Evolutionary conservation across 768 basidiomycete species (phyloP).

Genomic region (Pisolithus tinctorius): DNA sequence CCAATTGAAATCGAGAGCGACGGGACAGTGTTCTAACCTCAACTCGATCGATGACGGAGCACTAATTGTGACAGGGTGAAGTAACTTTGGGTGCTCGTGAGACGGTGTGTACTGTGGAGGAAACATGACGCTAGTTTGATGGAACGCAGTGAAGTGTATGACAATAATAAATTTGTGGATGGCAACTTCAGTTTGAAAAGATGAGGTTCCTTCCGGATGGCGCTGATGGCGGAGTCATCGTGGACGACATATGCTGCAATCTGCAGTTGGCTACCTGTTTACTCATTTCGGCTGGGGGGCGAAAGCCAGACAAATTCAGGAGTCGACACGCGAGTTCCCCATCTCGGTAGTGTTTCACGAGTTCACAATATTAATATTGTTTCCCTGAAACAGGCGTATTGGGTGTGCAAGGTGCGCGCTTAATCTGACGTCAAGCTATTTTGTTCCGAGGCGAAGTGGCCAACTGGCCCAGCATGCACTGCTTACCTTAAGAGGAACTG

Average conservation of each 20-base stretch:
- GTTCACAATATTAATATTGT: neutral
- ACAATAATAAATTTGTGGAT: neutral
- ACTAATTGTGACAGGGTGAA: neutral
- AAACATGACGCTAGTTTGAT: neutral
- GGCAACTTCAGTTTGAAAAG: neutral
- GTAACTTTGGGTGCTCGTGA: too few species aligned
- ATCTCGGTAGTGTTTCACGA: neutral
- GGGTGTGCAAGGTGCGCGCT: neutral
- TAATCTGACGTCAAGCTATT: neutral
- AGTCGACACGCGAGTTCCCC: neutral
- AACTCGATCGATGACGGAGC: neutral
- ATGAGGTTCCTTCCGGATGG: constrained; percentile 40
- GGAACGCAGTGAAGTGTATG: neutral
- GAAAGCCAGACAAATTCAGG: neutral
- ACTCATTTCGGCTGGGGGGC: neutral
- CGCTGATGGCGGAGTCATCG: constrained; percentile 47
- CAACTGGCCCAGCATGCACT: neutral
- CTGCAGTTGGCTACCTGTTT: neutral
- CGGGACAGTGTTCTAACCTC: constrained; percentile 65
- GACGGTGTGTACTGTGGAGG: neutral
- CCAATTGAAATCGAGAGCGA: constrained; percentile 85
- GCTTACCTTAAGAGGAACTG: neutral
- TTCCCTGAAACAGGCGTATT: neutral
- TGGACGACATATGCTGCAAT: neutral
- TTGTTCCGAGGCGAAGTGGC: neutral